phyloP scores from a whole-genome alignment of 495 filamentous ascomycete species.

The Penicillium cosmopolitanum region DNA sequence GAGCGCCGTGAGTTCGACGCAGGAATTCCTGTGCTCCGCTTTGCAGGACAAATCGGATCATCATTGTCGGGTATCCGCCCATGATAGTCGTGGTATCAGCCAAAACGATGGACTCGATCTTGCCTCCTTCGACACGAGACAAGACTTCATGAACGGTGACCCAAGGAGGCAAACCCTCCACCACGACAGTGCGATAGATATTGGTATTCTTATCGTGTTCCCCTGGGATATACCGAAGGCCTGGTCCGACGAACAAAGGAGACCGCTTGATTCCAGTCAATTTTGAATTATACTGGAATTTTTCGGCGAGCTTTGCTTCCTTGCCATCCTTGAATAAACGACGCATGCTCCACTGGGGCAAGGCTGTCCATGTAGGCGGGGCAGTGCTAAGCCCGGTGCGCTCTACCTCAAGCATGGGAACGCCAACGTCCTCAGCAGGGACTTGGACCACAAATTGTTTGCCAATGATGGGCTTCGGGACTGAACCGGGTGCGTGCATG shows the following conservation, averaged over 20 bases:
- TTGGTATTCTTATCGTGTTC: constrained; percentile 22
- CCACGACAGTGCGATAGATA: constrained; percentile 35
- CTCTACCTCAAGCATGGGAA: constrained; percentile 1
- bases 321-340: background rate
- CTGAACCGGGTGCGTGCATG: background rate
- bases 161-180: constrained; percentile 31
- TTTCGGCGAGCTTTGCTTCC: background rate
- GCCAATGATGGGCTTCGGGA: background rate
- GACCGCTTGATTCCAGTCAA: background rate
- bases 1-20: constrained; percentile 13
- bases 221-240: constrained; percentile 37
- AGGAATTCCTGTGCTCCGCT: constrained; percentile 19
- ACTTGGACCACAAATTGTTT: background rate
- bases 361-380: constrained; percentile 24
- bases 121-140: constrained; percentile 26
- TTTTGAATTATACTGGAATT: background rate
- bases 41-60: constrained; percentile 36
- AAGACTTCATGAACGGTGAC: constrained; percentile 31
- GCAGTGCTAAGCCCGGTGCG: background rate
- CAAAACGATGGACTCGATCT: constrained; percentile 34
- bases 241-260: constrained; percentile 34
- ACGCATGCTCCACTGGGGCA: constrained; percentile 30
- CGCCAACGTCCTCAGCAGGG: background rate
- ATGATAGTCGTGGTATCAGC: constrained; percentile 32
- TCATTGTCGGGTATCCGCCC: constrained; percentile 30